Evolutionary conservation across 495 filamentous ascomycete genomes (phyloP).

Genomic region (Trichocladium uniseriatum): DNA sequence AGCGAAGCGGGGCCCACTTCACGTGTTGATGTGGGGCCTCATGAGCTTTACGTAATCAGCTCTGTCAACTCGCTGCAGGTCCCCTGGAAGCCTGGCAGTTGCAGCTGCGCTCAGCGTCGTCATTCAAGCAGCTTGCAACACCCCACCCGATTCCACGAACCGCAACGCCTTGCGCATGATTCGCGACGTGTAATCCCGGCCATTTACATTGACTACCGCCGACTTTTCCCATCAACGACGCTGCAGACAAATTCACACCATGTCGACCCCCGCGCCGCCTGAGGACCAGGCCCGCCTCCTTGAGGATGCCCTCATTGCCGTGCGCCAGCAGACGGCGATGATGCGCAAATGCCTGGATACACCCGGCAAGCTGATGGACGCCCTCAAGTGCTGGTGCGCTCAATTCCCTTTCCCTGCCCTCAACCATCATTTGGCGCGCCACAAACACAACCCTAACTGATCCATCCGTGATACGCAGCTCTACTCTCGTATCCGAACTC

Average conservation of each 20-base stretch:
- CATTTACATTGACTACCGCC: background rate
- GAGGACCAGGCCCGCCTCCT: constrained; percentile 92
- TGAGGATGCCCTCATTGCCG: constrained; percentile 91
- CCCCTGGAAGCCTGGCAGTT: too few relatives aligned
- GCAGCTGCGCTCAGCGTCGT: too few relatives aligned
- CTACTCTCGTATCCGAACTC: constrained; percentile 92
- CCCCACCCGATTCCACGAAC: too few relatives aligned
- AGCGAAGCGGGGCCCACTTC: too few relatives aligned
- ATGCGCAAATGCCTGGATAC: constrained; percentile 98
- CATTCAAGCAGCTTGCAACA: too few relatives aligned
- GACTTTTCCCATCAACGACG: background rate
- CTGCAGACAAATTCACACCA: constrained; percentile 13
- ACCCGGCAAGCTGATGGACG: constrained; percentile 98
- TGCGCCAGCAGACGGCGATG: constrained; percentile 87
- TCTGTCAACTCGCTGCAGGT: too few relatives aligned
- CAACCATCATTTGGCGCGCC: too few relatives aligned
- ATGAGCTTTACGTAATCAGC: too few relatives aligned
- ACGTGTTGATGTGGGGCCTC: too few relatives aligned
- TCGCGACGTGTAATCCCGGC: too few relatives aligned
- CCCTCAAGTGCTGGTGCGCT: constrained; percentile 92
- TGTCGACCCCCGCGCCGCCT: constrained; percentile 56
- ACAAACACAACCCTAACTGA: background rate
- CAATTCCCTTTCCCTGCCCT: background rate
- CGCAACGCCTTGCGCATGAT: too few relatives aligned
- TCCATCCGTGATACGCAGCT: constrained; percentile 53